Percentiles rank a stretch among this genome's conserved stretches.
These are phyloP conservation scores for Drechslerella coelobrocha DNA, from an alignment of 2,329 filamentous ascomycete genomes.

Conservation along the genomic window DNA sequence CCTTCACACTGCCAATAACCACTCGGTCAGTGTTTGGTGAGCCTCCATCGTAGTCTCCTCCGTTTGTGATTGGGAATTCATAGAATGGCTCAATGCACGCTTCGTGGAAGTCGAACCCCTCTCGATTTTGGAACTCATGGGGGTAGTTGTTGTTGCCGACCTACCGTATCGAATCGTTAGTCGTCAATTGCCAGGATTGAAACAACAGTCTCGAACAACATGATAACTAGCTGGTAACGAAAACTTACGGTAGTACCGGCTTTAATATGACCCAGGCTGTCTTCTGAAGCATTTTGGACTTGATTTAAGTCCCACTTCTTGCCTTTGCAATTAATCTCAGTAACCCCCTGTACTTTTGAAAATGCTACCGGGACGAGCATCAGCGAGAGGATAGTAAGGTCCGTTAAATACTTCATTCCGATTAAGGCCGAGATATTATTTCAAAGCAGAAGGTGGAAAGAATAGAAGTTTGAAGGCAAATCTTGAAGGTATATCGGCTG, in stretches of 20 bases:
- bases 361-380: slow-evolving; percentile 22
- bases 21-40: slow-evolving; percentile 51
- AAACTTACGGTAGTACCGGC: slow-evolving; percentile 48
- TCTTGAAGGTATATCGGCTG: no score
- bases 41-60: slow-evolving; percentile 58
- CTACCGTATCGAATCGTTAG: slow-evolving; percentile 20
- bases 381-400: slow-evolving; percentile 23
- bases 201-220: background rate
- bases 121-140: slow-evolving; percentile 61
- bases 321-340: slow-evolving; percentile 45
- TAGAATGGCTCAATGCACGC: slow-evolving; percentile 58
- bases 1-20: slow-evolving; percentile 50
- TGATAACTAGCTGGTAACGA: background rate
- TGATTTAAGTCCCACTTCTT: slow-evolving; percentile 31
- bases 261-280: slow-evolving; percentile 50
- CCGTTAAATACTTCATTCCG: slow-evolving; percentile 17
- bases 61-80: slow-evolving; percentile 60
- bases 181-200: no score
- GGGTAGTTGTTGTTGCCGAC: slow-evolving; percentile 58
- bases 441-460: background rate
- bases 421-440: background rate
- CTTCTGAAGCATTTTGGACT: slow-evolving; percentile 50
- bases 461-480: no score
- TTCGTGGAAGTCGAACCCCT: slow-evolving; percentile 60
- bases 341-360: slow-evolving; percentile 47